A percentile compares a stretch with the other conserved stretches of the same genome.
Conservation (phyloP, 305 asterid genomes). For the Solanum hybrid region DNA sequence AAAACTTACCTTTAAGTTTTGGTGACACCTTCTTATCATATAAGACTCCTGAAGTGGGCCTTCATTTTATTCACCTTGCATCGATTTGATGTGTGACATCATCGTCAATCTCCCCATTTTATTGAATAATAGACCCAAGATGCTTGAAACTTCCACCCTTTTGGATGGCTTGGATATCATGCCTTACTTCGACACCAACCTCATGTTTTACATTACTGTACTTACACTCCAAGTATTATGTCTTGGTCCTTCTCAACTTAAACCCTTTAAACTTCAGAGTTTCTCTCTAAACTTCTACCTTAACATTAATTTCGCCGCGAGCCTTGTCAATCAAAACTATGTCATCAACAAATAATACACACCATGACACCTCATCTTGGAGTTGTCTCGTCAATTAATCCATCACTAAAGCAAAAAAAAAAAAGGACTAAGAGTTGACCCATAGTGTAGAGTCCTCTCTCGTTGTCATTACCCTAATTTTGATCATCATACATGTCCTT, state of each 20-base stretch:
- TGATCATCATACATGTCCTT: neutral
- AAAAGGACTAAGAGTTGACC: neutral
- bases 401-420: neutral
- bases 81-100: neutral
- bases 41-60: neutral
- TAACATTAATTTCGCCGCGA: neutral
- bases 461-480: neutral
- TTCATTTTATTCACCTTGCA: neutral
- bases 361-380: neutral
- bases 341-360: neutral
- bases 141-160: neutral
- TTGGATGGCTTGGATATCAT: neutral
- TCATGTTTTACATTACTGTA: neutral
- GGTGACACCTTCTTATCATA: neutral
- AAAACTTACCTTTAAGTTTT: neutral
- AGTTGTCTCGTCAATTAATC: neutral
- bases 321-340: neutral
- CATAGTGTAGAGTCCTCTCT: neutral
- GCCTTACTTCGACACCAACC: neutral
- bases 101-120: neutral
- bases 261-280: neutral
- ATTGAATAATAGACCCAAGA: neutral
- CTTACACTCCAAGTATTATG: neutral
- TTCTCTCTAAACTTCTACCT: neutral
- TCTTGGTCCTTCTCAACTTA: neutral